A percentile compares a stretch with the other conserved stretches of the same genome.
These are phyloP conservation scores for Turnera subulata DNA, from an alignment of 345 rosid genomes.

Conservation along the genomic window DNA sequence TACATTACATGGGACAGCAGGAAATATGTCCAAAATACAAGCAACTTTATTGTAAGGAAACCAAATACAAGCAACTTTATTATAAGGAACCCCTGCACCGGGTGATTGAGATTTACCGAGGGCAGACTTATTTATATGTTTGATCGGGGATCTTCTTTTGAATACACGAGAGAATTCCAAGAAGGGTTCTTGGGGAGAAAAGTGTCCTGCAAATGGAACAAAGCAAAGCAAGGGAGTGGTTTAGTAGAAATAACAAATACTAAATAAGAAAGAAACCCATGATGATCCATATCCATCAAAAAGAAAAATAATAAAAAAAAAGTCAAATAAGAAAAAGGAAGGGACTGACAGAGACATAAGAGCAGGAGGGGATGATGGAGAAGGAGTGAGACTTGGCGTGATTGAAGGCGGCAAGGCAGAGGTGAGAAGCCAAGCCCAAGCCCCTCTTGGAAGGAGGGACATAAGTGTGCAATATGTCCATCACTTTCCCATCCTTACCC, in stretches of 20 bases:
- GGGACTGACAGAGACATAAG: conserved; percentile 66
- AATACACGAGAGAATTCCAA: conserved; percentile 47
- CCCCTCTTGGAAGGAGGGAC: conserved; percentile 84
- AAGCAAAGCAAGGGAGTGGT: not conserved
- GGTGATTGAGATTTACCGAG: no score
- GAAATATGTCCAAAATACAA: no score
- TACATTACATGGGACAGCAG: no score
- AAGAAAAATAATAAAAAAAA: not conserved
- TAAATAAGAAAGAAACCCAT: not conserved
- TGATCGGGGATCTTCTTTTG: conserved; percentile 41
- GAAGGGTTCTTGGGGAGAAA: conserved; percentile 61
- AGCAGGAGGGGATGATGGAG: conserved; percentile 70
- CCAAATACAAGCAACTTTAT: no score
- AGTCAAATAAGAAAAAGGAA: not conserved
- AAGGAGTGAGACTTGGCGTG: conserved; percentile 68
- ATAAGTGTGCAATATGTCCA: conserved; percentile 75
- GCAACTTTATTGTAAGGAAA: no score
- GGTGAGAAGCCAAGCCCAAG: conserved; percentile 77
- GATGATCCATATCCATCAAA: not conserved
- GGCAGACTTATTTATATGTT: no score
- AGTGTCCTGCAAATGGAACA: conserved; percentile 48
- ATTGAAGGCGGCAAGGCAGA: conserved; percentile 67
- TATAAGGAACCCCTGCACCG: no score
- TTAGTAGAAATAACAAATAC: no score
- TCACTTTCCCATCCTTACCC: conserved; percentile 41